These are phyloP conservation scores for Suhomyces bolitotheri DNA, from an alignment of 1,139 yeast species.

Conservation along the genomic window DNA sequence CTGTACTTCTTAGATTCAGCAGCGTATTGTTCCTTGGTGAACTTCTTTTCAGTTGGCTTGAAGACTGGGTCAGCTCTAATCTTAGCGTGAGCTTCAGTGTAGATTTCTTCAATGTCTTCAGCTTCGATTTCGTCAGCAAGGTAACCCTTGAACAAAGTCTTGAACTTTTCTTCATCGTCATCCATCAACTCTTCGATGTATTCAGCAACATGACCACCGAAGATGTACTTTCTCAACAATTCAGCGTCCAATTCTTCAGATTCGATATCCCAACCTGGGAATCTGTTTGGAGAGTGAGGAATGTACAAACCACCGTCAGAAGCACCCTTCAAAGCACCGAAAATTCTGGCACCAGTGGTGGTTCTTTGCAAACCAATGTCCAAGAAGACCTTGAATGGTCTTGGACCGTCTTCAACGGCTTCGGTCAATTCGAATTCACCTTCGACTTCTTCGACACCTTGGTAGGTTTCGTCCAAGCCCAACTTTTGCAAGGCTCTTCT, in stretches of 20 bases:
- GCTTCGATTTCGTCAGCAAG: slow-evolving; percentile 96
- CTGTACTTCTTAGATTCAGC: slow-evolving; percentile 94
- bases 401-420: slow-evolving; percentile 99
- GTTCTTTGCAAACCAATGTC: slow-evolving; percentile 99
- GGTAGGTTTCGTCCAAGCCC: slow-evolving; percentile 97
- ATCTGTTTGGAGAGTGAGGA: slow-evolving; percentile 99
- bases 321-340: slow-evolving; percentile 99
- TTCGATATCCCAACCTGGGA: slow-evolving; percentile 99
- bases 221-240: slow-evolving; percentile 96
- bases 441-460: slow-evolving; percentile 98
- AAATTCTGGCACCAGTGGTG: slow-evolving; percentile 99
- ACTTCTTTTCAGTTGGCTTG: slow-evolving; percentile 91
- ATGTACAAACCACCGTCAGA: slow-evolving; percentile 99
- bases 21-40: slow-evolving; percentile 97
- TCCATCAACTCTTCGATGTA: slow-evolving; percentile 99
- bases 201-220: slow-evolving; percentile 99
- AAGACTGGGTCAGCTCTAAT: slow-evolving; percentile 95
- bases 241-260: slow-evolving; percentile 98
- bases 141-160: slow-evolving; percentile 94
- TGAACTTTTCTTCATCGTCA: slow-evolving; percentile 99
- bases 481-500: slow-evolving; percentile 99
- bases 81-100: slow-evolving; percentile 90
- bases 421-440: slow-evolving; percentile 98
- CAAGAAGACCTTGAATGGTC: slow-evolving; percentile 99
- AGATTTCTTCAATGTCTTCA: slow-evolving; percentile 93